These are phyloP conservation scores for Xylaria curta DNA, from an alignment of 495 filamentous ascomycete species.

Conservation along the genomic window DNA sequence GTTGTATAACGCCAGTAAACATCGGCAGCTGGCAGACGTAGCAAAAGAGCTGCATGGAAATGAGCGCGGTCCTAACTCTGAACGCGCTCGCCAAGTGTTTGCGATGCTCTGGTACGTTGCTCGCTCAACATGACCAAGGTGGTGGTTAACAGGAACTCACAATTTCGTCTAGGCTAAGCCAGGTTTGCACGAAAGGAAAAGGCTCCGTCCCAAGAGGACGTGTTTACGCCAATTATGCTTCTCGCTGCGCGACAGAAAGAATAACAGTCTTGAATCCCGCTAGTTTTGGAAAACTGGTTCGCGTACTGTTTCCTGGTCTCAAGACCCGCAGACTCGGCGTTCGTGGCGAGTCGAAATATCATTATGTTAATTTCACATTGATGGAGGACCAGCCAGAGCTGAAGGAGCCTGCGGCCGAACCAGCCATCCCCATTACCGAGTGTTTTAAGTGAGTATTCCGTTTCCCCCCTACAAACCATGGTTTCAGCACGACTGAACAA, in stretches of 20 bases:
- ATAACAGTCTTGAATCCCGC: slow-evolving; percentile 94
- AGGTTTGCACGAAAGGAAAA: slow-evolving; percentile 78
- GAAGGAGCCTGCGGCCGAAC: slow-evolving; percentile 44
- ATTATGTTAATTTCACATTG: slow-evolving; percentile 88
- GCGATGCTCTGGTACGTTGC: slow-evolving; percentile 90
- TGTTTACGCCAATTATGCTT: slow-evolving; percentile 92
- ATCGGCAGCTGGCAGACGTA: slow-evolving; percentile 78
- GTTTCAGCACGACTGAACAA: slow-evolving; percentile 32
- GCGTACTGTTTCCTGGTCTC: slow-evolving; percentile 92
- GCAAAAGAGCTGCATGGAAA: slow-evolving; percentile 74
- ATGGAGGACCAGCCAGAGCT: slow-evolving; percentile 64
- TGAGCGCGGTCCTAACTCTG: slow-evolving; percentile 75
- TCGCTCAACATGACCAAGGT: background rate
- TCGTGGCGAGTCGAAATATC: slow-evolving; percentile 96
- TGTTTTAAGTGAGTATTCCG: slow-evolving; percentile 45
- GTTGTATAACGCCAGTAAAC: slow-evolving; percentile 76
- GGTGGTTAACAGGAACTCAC: slow-evolving; percentile 22
- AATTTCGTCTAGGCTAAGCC: slow-evolving; percentile 69
- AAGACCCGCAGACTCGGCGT: slow-evolving; percentile 92
- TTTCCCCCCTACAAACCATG: background rate
- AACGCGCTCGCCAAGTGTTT: slow-evolving; percentile 95
- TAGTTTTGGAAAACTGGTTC: slow-evolving; percentile 95
- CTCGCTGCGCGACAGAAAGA: slow-evolving; percentile 85
- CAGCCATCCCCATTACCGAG: slow-evolving; percentile 48
- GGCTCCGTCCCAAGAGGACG: slow-evolving; percentile 88